Conservation (phyloP, 139 green algal genomes). For the Chlamydomonas schloesseri region DNA sequence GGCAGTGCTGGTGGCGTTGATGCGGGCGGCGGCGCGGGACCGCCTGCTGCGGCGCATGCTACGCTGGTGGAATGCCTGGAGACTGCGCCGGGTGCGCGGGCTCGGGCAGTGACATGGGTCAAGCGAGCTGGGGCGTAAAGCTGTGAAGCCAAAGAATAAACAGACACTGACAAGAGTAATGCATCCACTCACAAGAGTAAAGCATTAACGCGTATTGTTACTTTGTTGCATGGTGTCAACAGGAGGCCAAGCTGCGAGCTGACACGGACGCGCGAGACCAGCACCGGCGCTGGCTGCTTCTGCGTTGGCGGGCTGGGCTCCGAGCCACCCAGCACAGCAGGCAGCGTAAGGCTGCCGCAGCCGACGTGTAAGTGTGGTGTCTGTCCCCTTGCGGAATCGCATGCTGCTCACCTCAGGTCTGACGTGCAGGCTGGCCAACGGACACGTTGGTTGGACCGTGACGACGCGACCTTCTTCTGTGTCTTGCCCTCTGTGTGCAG, state of each 20-base stretch:
- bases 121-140: too few species aligned
- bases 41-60: not conserved
- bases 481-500: too few species aligned
- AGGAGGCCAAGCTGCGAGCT: not conserved
- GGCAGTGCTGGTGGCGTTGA: not conserved
- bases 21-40: not conserved
- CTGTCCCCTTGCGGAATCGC: too few species aligned
- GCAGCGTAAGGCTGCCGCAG: not conserved
- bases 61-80: not conserved
- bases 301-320: not conserved
- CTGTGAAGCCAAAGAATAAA: too few species aligned
- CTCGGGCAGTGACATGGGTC: too few species aligned
- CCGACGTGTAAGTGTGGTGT: not conserved
- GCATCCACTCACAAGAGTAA: too few species aligned
- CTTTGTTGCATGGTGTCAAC: not conserved
- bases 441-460: too few species aligned
- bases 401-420: too few species aligned
- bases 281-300: not conserved
- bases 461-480: too few species aligned
- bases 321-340: too few species aligned
- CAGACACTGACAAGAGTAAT: too few species aligned
- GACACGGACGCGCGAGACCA: not conserved
- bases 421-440: too few species aligned
- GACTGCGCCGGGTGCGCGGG: not conserved
- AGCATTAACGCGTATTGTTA: not conserved